These are phyloP conservation scores for Nothophoma quercina DNA, from an alignment of 2,329 filamentous ascomycete species.

Conservation along the genomic window DNA sequence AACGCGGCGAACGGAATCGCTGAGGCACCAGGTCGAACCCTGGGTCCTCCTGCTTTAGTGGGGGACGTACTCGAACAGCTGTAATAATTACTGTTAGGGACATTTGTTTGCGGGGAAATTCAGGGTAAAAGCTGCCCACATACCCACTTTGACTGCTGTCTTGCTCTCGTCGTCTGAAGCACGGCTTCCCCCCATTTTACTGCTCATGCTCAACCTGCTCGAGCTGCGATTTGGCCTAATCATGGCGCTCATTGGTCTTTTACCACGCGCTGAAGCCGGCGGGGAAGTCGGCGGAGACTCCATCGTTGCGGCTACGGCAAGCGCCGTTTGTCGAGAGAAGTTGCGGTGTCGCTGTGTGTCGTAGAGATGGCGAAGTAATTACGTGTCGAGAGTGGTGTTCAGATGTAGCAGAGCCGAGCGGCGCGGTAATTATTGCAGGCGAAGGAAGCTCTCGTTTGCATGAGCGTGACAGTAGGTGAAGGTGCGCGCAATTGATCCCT, in stretches of 20 bases:
- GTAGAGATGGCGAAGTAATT: conserved; percentile 11
- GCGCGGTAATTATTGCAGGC: conserved; percentile 1
- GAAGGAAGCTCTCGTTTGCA: conserved; percentile 4
- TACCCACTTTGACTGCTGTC: conserved; percentile 96
- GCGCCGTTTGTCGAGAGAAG: conserved; percentile 24
- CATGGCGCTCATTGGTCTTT: conserved; percentile 82
- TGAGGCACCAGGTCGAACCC: conserved; percentile 95
- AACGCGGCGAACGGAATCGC: conserved; percentile 91
- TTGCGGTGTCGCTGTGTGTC: conserved; percentile 22
- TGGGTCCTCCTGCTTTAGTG: conserved; percentile 82
- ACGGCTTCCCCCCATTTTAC: conserved; percentile 78
- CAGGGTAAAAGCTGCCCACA: conserved; percentile 52
- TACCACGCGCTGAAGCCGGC: conserved; percentile 48
- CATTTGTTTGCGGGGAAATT: conserved; percentile 8
- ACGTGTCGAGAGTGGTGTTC: conserved; percentile 9
- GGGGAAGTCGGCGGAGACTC: conserved; percentile 51
- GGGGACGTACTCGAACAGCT: conserved; percentile 94
- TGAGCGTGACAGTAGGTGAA: conserved; percentile 10
- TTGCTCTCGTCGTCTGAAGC: conserved; percentile 89
- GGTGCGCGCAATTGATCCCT: conserved; percentile 4
- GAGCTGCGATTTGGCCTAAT: conserved; percentile 78
- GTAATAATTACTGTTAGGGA: conserved; percentile 37
- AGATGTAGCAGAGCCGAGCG: conserved; percentile 2
- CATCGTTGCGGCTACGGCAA: conserved; percentile 42
- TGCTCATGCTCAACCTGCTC: conserved; percentile 85